Evolutionary conservation across 2,329 filamentous ascomycete species (phyloP).

Genomic region (Acarospora socialis): DNA sequence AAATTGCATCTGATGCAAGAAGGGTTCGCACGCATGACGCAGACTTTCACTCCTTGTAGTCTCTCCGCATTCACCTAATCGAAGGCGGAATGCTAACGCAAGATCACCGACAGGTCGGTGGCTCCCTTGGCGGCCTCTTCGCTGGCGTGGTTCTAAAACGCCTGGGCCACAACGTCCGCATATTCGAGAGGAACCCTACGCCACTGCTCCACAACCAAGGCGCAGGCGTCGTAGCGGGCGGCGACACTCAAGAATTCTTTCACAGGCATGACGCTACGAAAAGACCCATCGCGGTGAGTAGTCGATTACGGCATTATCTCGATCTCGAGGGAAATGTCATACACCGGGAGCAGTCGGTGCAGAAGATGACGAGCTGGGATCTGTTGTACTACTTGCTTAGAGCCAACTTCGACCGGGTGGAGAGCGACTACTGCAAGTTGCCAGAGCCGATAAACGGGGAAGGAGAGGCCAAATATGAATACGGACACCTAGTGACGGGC

Average conservation of each 20-base stretch:
- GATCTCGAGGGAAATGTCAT: conserved; percentile 5
- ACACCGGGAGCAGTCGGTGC: conserved; percentile 17
- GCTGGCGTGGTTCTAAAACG: conserved; percentile 27
- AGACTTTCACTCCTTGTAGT: neutral
- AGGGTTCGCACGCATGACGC: neutral
- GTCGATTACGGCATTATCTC: conserved; percentile 14
- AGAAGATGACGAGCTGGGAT: conserved; percentile 36
- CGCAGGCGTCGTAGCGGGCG: conserved; percentile 33
- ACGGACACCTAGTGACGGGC: conserved; percentile 5
- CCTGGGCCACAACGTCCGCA: conserved; percentile 28
- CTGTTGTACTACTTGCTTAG: conserved; percentile 31
- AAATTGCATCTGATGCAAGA: neutral
- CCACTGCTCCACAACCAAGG: conserved; percentile 32
- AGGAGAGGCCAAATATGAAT: neutral
- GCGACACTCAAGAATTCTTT: conserved; percentile 30
- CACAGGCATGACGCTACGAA: conserved; percentile 27
- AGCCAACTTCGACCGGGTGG: conserved; percentile 30
- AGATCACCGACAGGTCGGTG: conserved; percentile 22
- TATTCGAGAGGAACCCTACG: conserved; percentile 31
- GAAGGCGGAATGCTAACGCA: neutral
- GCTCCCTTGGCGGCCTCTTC: conserved; percentile 29
- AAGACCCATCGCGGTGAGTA: conserved; percentile 13
- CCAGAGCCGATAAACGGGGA: conserved; percentile 9
- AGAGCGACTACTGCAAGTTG: conserved; percentile 17
- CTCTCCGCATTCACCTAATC: neutral